Conservation (phyloP, 1,139 yeast genomes). For the Nematodospora anomalae region DNA sequence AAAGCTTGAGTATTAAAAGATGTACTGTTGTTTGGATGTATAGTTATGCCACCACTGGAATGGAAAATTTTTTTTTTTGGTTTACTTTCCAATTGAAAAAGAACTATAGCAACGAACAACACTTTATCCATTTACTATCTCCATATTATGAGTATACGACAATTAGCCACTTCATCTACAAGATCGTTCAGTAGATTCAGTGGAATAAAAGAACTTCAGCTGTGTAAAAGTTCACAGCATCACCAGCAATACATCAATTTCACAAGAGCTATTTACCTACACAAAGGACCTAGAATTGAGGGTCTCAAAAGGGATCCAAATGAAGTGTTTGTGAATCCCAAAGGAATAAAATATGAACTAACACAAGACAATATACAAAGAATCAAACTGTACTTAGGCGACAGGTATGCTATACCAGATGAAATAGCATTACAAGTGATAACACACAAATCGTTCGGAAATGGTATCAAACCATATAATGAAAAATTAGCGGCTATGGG, state of each 20-base stretch:
- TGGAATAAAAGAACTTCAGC: neutral
- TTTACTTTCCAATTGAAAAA: no score
- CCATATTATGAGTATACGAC: slow-evolving; percentile 18
- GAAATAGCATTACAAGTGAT: slow-evolving; percentile 70
- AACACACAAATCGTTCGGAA: slow-evolving; percentile 93
- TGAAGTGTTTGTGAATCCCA: slow-evolving; percentile 55
- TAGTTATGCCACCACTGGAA: neutral
- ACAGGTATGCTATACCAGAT: slow-evolving; percentile 47
- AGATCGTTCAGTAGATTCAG: neutral
- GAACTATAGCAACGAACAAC: no score
- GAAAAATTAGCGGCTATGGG: slow-evolving; percentile 82
- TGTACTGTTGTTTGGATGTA: slow-evolving; percentile 3
- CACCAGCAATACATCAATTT: slow-evolving; percentile 1
- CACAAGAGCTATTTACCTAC: slow-evolving; percentile 34
- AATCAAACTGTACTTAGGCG: slow-evolving; percentile 47
- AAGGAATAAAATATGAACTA: slow-evolving; percentile 61
- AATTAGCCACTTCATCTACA: slow-evolving; percentile 8
- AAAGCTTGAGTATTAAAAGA: no score
- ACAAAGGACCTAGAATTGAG: slow-evolving; percentile 62
- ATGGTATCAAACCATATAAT: slow-evolving; percentile 85
- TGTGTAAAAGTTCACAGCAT: no score
- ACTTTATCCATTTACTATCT: no score
- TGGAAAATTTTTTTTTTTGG: slow-evolving; percentile 5
- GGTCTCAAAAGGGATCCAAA: slow-evolving; percentile 80
- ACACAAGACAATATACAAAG: slow-evolving; percentile 48